phyloP scores from a whole-genome alignment of 768 basidiomycete species.

The Asterophora parasitica region DNA sequence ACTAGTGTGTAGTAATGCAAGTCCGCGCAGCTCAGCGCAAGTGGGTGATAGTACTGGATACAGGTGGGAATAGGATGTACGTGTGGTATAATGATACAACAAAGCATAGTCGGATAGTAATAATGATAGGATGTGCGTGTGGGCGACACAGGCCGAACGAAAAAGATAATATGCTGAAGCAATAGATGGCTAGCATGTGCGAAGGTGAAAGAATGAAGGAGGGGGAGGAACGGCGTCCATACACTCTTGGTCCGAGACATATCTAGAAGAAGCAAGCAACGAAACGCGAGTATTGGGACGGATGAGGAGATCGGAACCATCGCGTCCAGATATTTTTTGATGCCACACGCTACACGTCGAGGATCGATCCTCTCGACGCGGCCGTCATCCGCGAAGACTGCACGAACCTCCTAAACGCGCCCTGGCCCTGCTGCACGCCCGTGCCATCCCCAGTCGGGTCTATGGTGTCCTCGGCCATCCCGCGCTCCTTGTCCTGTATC shows the following conservation, averaged over 20 bases:
- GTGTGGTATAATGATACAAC: slow-evolving; percentile 11
- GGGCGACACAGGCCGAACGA: not conserved
- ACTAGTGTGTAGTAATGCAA: slow-evolving; percentile 4
- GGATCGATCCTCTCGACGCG: slow-evolving; percentile 6
- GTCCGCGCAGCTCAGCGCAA: not conserved
- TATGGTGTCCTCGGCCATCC: slow-evolving; percentile 8
- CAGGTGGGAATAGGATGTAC: slow-evolving; percentile 7
- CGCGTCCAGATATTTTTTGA: not conserved
- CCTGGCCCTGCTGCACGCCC: slow-evolving; percentile 16
- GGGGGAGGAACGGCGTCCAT: too few species aligned
- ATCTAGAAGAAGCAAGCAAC: slow-evolving; percentile 10
- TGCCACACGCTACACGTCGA: slow-evolving; percentile 10
- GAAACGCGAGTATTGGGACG: not conserved
- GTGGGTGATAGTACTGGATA: slow-evolving; percentile 4
- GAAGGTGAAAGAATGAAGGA: slow-evolving; percentile 6
- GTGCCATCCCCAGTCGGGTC: slow-evolving; percentile 16
- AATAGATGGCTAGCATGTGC: slow-evolving; percentile 22
- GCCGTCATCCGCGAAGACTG: slow-evolving; percentile 23
- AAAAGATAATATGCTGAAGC: slow-evolving; percentile 2
- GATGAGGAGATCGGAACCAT: slow-evolving; percentile 1
- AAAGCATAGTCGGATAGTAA: slow-evolving; percentile 18
- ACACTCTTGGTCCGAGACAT: slow-evolving; percentile 1
- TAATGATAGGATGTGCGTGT: slow-evolving; percentile 17
- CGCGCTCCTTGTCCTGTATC: slow-evolving; percentile 21
- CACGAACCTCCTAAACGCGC: slow-evolving; percentile 27